A percentile compares a stretch with the other conserved stretches of the same genome.
These are phyloP conservation scores for Podaxis sp. DNA, from an alignment of 768 basidiomycete species.

Conservation along the genomic window DNA sequence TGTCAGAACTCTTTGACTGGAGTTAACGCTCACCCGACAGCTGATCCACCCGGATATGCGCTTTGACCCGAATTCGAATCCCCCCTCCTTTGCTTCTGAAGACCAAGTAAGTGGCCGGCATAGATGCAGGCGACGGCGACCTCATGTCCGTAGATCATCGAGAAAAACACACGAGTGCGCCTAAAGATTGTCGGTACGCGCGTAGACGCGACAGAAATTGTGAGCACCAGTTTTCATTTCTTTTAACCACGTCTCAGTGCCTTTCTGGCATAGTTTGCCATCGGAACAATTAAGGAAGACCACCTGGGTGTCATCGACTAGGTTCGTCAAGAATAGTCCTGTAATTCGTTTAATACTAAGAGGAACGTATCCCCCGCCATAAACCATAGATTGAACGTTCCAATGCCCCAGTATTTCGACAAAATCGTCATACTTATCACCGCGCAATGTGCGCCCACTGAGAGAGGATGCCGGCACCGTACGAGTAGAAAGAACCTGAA, in stretches of 20 bases:
- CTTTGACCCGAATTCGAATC: conserved; percentile 95
- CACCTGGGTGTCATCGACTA: conserved; percentile 92
- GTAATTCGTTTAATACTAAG: too few relatives aligned
- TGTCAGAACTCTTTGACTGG: background rate
- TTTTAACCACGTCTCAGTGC: background rate
- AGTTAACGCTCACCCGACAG: conserved; percentile 36
- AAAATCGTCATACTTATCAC: too few relatives aligned
- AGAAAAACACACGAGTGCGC: conserved; percentile 89
- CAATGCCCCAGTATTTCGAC: too few relatives aligned
- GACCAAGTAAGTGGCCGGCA: conserved; percentile 57
- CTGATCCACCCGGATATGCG: conserved; percentile 92
- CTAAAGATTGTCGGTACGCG: conserved; percentile 98
- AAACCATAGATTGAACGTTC: too few relatives aligned
- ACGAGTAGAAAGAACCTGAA: too few relatives aligned
- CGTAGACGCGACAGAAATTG: conserved; percentile 97
- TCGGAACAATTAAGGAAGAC: conserved; percentile 98
- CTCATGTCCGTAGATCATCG: conserved; percentile 66
- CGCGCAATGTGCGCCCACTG: too few relatives aligned
- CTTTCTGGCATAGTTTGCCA: conserved; percentile 73
- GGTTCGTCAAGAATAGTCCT: background rate
- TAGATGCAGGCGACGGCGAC: background rate
- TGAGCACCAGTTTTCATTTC: conserved; percentile 37
- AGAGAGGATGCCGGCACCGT: too few relatives aligned
- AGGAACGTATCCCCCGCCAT: too few relatives aligned
- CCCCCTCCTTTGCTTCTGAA: conserved; percentile 93